Percentiles rank a stretch among this genome's conserved stretches.
phyloP scores from a whole-genome alignment of 805 yeast species.

The Tetrapisispora taiwanensis region DNA sequence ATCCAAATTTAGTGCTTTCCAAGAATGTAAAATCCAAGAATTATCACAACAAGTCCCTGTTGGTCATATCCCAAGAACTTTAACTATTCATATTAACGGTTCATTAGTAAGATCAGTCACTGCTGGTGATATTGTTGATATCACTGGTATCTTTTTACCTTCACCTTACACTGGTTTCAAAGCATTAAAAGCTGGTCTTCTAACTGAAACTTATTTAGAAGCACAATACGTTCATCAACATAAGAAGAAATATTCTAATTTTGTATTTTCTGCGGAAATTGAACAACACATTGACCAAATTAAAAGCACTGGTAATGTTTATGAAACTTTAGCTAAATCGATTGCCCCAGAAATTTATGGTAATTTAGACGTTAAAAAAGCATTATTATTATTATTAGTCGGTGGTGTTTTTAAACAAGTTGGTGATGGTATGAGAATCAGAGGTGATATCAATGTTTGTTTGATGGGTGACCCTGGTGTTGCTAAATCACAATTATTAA shows the following conservation, averaged over 20 bases:
- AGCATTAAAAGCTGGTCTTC: constrained; percentile 83
- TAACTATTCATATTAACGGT: constrained; percentile 85
- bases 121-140: constrained; percentile 93
- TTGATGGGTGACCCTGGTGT: constrained; percentile 99
- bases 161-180: constrained; percentile 91
- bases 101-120: constrained; percentile 74
- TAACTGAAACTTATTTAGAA: constrained; percentile 88
- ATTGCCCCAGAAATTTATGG: constrained; percentile 98
- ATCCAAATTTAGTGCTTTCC: constrained; percentile 89
- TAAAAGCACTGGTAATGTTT: constrained; percentile 55
- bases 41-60: constrained; percentile 94
- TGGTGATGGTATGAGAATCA: constrained; percentile 93
- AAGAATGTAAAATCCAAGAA: constrained; percentile 92
- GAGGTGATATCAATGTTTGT: constrained; percentile 94
- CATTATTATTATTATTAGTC: constrained; percentile 69
- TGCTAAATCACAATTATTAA: constrained; percentile 91
- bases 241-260: constrained; percentile 71
- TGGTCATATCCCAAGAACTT: constrained; percentile 89
- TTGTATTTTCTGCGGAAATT: constrained; percentile 47
- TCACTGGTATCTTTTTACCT: constrained; percentile 87
- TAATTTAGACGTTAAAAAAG: constrained; percentile 86
- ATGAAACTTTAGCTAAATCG: constrained; percentile 70
- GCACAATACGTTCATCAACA: constrained; percentile 81
- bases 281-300: constrained; percentile 47
- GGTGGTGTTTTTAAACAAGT: constrained; percentile 94